These are phyloP conservation scores for Botryotinia convoluta DNA, from an alignment of 2,329 filamentous ascomycete species.

Conservation along the genomic window DNA sequence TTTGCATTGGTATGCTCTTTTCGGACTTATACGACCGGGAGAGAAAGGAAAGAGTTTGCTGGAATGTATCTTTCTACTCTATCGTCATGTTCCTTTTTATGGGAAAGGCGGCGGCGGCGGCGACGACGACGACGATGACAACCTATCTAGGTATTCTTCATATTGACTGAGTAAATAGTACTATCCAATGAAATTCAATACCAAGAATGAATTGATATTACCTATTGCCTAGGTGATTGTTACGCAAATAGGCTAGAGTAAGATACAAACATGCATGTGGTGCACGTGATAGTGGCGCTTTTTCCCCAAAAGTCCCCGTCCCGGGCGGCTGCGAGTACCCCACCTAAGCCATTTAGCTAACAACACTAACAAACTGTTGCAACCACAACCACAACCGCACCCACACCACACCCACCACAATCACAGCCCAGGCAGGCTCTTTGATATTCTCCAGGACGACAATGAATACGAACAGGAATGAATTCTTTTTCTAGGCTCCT, in stretches of 20 bases:
- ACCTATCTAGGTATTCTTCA: neutral
- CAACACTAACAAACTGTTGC: neutral
- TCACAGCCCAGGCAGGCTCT: neutral
- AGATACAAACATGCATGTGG: neutral
- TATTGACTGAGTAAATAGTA: neutral
- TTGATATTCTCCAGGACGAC: neutral
- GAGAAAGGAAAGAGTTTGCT: neutral
- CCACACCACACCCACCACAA: neutral
- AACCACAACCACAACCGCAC: neutral
- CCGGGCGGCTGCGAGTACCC: slow-evolving; percentile 1
- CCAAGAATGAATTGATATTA: neutral
- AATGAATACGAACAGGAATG: neutral
- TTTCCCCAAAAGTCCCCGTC: neutral
- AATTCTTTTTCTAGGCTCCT: neutral
- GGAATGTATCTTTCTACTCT: neutral
- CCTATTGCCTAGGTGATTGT: neutral
- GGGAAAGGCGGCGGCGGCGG: neutral
- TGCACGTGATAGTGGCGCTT: slow-evolving; percentile 9
- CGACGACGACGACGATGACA: neutral
- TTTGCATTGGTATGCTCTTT: neutral
- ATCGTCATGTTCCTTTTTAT: neutral
- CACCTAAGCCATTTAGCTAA: neutral
- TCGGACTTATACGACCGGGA: neutral
- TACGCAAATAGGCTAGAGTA: neutral
- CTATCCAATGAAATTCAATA: neutral